Evolutionary conservation across 2,329 filamentous ascomycete genomes (phyloP).

Genomic region (Parafenestella ontariensis): DNA sequence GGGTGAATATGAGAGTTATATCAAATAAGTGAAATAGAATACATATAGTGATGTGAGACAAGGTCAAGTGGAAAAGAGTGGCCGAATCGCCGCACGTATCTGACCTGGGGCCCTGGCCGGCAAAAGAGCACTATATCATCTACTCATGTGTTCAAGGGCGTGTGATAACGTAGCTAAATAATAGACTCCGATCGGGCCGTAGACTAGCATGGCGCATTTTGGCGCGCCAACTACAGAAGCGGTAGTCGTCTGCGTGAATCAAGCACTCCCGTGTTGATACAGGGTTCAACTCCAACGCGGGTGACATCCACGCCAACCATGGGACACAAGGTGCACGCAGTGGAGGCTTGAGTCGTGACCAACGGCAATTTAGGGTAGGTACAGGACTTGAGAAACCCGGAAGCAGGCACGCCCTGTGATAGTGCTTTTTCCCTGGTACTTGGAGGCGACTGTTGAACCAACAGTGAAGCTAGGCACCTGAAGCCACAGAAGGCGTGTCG

Average conservation of each 20-base stretch:
- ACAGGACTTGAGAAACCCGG: constrained; percentile 31
- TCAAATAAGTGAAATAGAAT: constrained; percentile 8
- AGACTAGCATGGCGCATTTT: constrained; percentile 33
- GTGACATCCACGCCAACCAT: constrained; percentile 26
- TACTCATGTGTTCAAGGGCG: constrained; percentile 29
- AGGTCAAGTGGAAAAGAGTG: constrained; percentile 13
- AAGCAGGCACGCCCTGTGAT: constrained; percentile 34
- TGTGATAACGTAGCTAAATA: constrained; percentile 41
- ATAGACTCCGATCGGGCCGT: constrained; percentile 39
- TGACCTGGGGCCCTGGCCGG: constrained; percentile 19
- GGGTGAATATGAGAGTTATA: constrained; percentile 7
- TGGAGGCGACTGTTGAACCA: constrained; percentile 28
- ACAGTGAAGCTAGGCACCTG: constrained; percentile 27
- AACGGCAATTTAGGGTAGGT: constrained; percentile 31
- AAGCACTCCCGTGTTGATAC: constrained; percentile 33
- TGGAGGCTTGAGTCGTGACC: constrained; percentile 36
- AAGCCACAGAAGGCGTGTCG: constrained; percentile 30
- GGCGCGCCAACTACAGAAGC: constrained; percentile 33
- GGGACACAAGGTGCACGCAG: constrained; percentile 17
- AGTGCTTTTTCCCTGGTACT: constrained; percentile 28
- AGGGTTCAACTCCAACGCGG: constrained; percentile 29
- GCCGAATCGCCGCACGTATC: constrained; percentile 11
- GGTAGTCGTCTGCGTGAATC: constrained; percentile 39
- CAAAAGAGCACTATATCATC: constrained; percentile 39
- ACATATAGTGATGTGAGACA: constrained; percentile 14